Conservation (phyloP, 345 rosid species). For the Combretum micranthum region DNA sequence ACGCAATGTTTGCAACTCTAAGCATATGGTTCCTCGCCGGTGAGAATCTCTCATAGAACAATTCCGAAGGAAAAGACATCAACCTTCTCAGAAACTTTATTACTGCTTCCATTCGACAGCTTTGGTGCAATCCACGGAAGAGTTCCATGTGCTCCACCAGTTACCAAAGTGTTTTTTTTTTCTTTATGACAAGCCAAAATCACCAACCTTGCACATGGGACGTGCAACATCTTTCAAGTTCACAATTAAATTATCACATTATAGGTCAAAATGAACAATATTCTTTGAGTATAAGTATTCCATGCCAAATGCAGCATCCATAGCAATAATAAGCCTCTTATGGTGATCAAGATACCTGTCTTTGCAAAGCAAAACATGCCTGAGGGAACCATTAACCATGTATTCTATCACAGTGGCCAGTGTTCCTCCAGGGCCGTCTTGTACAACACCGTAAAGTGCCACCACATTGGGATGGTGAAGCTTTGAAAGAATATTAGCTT, state of each 20-base stretch:
- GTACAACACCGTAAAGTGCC: no score
- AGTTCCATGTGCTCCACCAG: conserved; percentile 78
- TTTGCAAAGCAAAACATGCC: conserved; percentile 83
- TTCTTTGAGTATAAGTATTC: conserved; percentile 94
- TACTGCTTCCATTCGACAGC: conserved; percentile 62
- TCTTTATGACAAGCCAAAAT: conserved; percentile 78
- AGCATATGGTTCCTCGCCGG: conserved; percentile 81
- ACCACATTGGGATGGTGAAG: no score
- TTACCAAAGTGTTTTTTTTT: conserved; percentile 66
- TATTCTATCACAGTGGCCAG: no score
- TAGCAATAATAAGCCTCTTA: conserved; percentile 87
- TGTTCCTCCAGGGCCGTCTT: no score
- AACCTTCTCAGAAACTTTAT: conserved; percentile 76
- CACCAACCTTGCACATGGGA: conserved; percentile 97
- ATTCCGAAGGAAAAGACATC: conserved; percentile 77
- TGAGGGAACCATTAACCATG: conserved; percentile 98
- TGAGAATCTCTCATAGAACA: conserved; percentile 74
- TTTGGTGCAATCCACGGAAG: conserved; percentile 89
- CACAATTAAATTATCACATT: conserved; percentile 93
- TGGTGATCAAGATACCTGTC: conserved; percentile 93
- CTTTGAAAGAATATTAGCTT: no score
- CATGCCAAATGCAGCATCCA: conserved; percentile 99
- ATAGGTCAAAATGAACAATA: conserved; percentile 94
- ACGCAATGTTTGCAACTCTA: conserved; percentile 78
- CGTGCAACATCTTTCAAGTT: conserved; percentile 90